These are phyloP conservation scores for Solanum chacoense DNA, from an alignment of 305 asterid genomes.

Conservation along the genomic window DNA sequence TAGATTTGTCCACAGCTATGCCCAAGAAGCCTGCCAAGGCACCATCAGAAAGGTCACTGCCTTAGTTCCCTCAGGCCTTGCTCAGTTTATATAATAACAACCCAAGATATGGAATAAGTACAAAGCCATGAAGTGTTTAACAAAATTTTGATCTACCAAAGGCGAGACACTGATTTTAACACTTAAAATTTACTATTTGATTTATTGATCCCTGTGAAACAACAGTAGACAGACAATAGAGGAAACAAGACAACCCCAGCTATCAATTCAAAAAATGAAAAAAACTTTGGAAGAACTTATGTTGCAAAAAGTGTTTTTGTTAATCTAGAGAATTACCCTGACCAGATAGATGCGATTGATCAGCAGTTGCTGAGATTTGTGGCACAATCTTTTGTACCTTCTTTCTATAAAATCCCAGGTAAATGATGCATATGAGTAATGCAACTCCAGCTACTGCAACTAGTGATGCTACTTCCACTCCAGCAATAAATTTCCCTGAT, in stretches of 20 bases:
- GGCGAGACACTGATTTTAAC: background rate
- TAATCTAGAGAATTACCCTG: constrained; percentile 9
- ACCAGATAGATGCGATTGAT: constrained; percentile 27
- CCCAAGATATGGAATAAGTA: background rate
- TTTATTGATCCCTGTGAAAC: background rate
- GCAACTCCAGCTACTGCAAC: constrained; percentile 20
- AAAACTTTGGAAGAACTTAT: background rate
- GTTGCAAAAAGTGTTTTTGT: background rate
- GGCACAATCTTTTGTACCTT: constrained; percentile 26
- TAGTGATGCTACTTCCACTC: constrained; percentile 30
- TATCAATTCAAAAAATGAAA: background rate
- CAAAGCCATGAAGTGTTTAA: background rate
- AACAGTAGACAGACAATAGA: background rate
- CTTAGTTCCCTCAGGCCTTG: constrained; percentile 17
- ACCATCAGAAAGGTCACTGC: constrained; percentile 23
- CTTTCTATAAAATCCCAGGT: constrained; percentile 32
- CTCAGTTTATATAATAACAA: background rate
- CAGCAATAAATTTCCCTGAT: constrained; percentile 61
- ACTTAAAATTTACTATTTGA: background rate
- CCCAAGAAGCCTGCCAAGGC: constrained; percentile 44
- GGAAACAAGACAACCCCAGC: background rate
- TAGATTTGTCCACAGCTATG: constrained; percentile 71
- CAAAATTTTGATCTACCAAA: background rate
- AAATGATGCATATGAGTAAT: constrained; percentile 35
- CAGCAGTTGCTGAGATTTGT: constrained; percentile 32